Base-by-base conservation (phyloP, 2,329 filamentous ascomycete species). In the Fusarium bactridioides region DNA sequence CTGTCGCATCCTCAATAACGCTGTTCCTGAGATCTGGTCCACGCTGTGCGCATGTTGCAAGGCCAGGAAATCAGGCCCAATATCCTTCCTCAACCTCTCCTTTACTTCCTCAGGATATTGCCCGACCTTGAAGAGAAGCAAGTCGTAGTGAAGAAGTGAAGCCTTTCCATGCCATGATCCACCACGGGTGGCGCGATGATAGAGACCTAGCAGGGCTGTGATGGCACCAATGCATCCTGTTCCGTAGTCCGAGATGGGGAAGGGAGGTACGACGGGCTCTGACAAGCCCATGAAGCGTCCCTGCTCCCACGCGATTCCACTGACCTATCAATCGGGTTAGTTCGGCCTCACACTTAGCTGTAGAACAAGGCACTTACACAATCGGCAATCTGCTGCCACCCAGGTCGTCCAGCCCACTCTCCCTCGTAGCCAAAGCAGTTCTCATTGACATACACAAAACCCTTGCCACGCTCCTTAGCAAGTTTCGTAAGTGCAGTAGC, bases 311-410 rank as follows among this genome's bases (percentile, higher is more conserved):
- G 88, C 88, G 6, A 89, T 81, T 9, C 88, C 88, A 13, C 87
- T 81, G 18, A 81, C 90, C 87, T 79, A 86, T 59, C 18, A 7
- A 3, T 10, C 18, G 6, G 29, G 55, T 56, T 51, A 60, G 48
- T n/a, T 23, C 11, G 13, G 13, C 7, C 7, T 29, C 23, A 2
- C 10, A 18, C 7, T 15, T 21, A 33, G 4, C 4, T 18, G 5
- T 4, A 54, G 16, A 4, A 10, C 12, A 10, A 16, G 1, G 23
- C 12, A 75, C 80, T 69, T 74, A 83, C 90, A 50, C 81, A 91
- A 77, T 93, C 91, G 21, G 90, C 90, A 72, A 92, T 92, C 74
- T 92, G 90, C 76, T 92, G 91, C 91, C 91, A 93, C 11, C 91
- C 91, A 10, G 90, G 87, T 7, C 91, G 84, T 12, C 82, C 80